Base-by-base conservation (phyloP, 352 stramenopile species). In the Globisporangium echinulatum region DNA sequence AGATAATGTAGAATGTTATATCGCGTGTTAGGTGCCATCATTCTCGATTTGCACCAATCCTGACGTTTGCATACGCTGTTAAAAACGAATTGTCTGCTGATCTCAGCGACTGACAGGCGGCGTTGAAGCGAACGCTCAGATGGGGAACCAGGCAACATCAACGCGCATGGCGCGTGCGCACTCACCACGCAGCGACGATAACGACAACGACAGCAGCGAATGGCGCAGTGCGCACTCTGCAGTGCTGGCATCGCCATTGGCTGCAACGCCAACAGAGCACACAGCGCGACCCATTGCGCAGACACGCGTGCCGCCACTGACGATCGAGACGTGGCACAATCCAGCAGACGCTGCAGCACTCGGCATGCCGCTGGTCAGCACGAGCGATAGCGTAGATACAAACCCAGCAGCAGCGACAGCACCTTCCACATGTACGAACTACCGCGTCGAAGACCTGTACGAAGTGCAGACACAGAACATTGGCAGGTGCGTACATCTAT, bases 381-480 rank as follows among this genome's bases (percentile, higher is more conserved):
- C 40, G 52, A 19, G n/a, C 7, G 5, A 19, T 7, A 17, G 13
- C n/a, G 46, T 25, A 25, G 46, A 17, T 8, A 14, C 40, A 44
- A 44, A 7, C 7, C 40, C 7, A 44, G 40, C 13, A 5, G 33
- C 64, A 9, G 5, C 54, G 4, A 48, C 62, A 54, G 39, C 54
- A 39, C 40, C 15, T 6, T 19, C 51, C 9, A 25, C 25, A 25
- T 25, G 25, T 25, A 25, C 64, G 53, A 59, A 65, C 53, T 72
- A 74, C 8, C 74, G 74, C 11, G 62, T 86, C 9, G 74, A 85
- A 46, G 72, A 88, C 0, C 69, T 82, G 40, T 86, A 88, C 63
- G 74, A 86, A 25, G 61, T 88, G 2, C 71, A 78, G 15, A 72
- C 62, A 11, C 68, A 83, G 53, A 62, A 71, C 10, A 58, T 88